A percentile compares a stretch with the other conserved stretches of the same genome.
Evolutionary conservation across 2,329 filamentous ascomycete genomes (phyloP).

Genomic region (Cladophialophora chaetospira): DNA sequence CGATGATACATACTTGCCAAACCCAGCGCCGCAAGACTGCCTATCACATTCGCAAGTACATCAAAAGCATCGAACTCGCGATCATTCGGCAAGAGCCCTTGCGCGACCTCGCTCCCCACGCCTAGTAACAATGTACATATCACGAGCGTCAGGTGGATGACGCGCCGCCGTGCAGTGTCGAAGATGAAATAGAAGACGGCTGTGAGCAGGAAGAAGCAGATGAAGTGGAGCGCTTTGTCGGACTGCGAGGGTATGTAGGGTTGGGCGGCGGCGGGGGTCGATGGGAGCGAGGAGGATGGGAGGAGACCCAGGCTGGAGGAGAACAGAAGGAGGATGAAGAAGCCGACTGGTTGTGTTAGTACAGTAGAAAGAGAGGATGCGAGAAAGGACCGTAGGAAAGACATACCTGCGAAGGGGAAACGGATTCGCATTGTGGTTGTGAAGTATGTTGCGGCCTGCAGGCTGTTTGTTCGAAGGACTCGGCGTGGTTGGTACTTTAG

Average conservation of each 20-base stretch:
- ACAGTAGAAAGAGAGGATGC: conserved; percentile 16
- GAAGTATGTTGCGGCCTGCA: too few species aligned
- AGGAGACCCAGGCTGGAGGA: conserved; percentile 81
- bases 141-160: conserved; percentile 77
- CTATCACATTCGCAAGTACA: conserved; percentile 82
- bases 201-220: conserved; percentile 89
- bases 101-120: conserved; percentile 60
- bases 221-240: conserved; percentile 84
- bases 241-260: conserved; percentile 63
- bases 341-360: conserved; percentile 57
- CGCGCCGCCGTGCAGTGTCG: conserved; percentile 83
- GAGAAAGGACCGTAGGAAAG: conserved; percentile 24
- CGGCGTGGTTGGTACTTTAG: too few species aligned
- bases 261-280: conserved; percentile 36
- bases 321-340: conserved; percentile 67
- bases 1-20: conserved; percentile 91
- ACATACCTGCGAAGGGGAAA: conserved; percentile 80
- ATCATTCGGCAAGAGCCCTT: conserved; percentile 68
- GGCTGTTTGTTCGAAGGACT: too few species aligned
- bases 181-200: conserved; percentile 91
- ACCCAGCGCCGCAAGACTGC: conserved; percentile 70
- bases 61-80: conserved; percentile 77
- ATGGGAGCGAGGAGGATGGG: conserved; percentile 44
- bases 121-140: conserved; percentile 69
- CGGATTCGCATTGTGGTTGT: conserved; percentile 72